These are phyloP conservation scores for Fusarium xylarioides DNA, from an alignment of 2,329 filamentous ascomycete genomes.

Conservation along the genomic window DNA sequence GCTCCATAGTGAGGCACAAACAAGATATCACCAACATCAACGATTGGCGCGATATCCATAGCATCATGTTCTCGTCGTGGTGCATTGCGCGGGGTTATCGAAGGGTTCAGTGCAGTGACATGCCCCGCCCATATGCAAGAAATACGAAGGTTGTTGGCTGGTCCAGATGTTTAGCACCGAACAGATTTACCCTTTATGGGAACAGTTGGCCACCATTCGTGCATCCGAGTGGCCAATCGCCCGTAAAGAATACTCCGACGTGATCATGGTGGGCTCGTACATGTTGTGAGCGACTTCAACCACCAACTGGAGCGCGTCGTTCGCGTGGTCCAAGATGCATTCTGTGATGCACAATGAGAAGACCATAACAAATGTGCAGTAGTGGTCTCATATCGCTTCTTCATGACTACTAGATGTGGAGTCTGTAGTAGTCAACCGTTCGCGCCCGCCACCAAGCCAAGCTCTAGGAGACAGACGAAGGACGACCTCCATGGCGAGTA, in stretches of 20 bases:
- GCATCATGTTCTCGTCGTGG: conserved; percentile 36
- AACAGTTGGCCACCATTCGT: conserved; percentile 31
- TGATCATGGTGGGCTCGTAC: conserved; percentile 35
- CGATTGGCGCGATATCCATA: conserved; percentile 23
- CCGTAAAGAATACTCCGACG: conserved; percentile 14
- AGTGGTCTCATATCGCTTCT: conserved; percentile 29
- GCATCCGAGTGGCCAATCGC: conserved; percentile 27
- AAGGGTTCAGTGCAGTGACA: conserved; percentile 28
- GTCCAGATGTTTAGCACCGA: conserved; percentile 23
- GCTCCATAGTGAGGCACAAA: conserved; percentile 9
- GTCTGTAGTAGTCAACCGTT: conserved; percentile 15
- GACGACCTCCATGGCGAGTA: conserved; percentile 11
- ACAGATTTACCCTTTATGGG: conserved; percentile 32
- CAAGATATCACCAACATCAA: conserved; percentile 13
- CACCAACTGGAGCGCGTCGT: conserved; percentile 34
- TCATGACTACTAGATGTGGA: conserved; percentile 20
- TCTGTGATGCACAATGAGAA: conserved; percentile 22
- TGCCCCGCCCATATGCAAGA: conserved; percentile 28
- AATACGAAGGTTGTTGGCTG: conserved; percentile 34
- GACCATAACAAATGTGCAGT: conserved; percentile 23
- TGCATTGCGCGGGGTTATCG: conserved; percentile 28
- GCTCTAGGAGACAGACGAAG: conserved; percentile 1
- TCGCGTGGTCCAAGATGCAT: conserved; percentile 18
- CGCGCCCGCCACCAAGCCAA: conserved; percentile 36
- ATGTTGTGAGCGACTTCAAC: conserved; percentile 20